phyloP scores from a whole-genome alignment of 176 grass and related monocot species.

The Zoysia japonica region DNA sequence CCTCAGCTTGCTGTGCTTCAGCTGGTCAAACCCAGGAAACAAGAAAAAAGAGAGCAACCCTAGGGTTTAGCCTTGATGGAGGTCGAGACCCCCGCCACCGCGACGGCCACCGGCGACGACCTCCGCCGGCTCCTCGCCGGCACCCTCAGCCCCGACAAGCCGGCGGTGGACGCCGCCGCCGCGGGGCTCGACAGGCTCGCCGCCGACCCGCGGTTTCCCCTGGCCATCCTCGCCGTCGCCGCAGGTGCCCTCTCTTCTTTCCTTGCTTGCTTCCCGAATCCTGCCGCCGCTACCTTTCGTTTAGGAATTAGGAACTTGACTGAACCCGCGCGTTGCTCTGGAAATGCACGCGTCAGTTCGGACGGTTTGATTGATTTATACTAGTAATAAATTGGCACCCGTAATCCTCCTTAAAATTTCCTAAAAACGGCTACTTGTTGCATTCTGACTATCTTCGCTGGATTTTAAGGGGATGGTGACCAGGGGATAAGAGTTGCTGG shows the following conservation, averaged over 20 bases:
- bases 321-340: background rate
- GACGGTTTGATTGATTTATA: background rate
- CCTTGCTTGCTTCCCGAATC: background rate
- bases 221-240: conserved; percentile 73
- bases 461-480: conserved; percentile 48
- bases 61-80: conserved; percentile 54
- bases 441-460: conserved; percentile 2
- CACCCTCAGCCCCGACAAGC: conserved; percentile 72
- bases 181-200: conserved; percentile 51
- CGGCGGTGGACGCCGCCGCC: conserved; percentile 52
- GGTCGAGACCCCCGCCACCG: conserved; percentile 38
- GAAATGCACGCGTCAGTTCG: background rate
- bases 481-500: conserved; percentile 74
- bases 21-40: background rate
- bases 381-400: background rate
- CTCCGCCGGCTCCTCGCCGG: conserved; percentile 57
- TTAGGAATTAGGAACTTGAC: background rate
- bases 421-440: background rate
- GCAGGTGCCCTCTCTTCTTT: conserved; percentile 46
- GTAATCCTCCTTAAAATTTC: background rate
- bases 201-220: conserved; percentile 52
- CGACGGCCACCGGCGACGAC: conserved; percentile 17
- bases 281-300: background rate
- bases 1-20: background rate
- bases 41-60: background rate